Conservation (phyloP, 2,329 filamentous ascomycete genomes). For the Cucurbitaria berberidis region DNA sequence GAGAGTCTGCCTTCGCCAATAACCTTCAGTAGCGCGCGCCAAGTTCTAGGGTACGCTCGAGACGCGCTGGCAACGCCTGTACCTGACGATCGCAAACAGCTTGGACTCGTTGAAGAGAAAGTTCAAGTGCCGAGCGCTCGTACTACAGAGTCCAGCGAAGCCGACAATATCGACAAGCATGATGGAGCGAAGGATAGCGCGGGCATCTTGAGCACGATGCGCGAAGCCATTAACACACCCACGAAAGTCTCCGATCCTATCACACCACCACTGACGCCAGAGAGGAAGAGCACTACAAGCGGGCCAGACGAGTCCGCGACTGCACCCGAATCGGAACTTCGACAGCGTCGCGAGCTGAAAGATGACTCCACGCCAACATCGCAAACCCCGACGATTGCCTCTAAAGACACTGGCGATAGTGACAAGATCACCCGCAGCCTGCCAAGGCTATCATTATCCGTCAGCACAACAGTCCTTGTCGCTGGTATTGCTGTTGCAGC, state of each 20-base stretch:
- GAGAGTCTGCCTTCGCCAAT: constrained; percentile 30
- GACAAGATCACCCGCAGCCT: constrained; percentile 1
- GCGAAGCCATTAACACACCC: constrained; percentile 18
- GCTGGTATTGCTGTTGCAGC: no score
- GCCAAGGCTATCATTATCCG: background rate
- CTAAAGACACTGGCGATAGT: background rate
- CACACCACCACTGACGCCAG: constrained; percentile 22
- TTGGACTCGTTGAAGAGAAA: constrained; percentile 8
- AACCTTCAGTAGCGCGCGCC: constrained; percentile 13
- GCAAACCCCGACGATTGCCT: background rate
- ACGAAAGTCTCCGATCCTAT: constrained; percentile 12
- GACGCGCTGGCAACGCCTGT: constrained; percentile 22
- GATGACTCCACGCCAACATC: constrained; percentile 6
- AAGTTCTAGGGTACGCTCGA: constrained; percentile 6
- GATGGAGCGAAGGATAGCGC: constrained; percentile 23
- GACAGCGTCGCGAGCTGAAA: constrained; percentile 16
- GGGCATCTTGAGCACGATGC: constrained; percentile 11
- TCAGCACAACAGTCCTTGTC: constrained; percentile 1
- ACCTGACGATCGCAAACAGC: constrained; percentile 19
- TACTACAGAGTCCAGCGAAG: constrained; percentile 16
- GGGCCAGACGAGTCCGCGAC: constrained; percentile 3
- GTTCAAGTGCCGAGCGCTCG: constrained; percentile 3
- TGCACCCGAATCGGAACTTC: constrained; percentile 14
- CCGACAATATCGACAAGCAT: constrained; percentile 19
- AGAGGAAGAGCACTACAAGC: constrained; percentile 2